Conservation (phyloP, 306 rosid genomes). For the Myrica gale region DNA sequence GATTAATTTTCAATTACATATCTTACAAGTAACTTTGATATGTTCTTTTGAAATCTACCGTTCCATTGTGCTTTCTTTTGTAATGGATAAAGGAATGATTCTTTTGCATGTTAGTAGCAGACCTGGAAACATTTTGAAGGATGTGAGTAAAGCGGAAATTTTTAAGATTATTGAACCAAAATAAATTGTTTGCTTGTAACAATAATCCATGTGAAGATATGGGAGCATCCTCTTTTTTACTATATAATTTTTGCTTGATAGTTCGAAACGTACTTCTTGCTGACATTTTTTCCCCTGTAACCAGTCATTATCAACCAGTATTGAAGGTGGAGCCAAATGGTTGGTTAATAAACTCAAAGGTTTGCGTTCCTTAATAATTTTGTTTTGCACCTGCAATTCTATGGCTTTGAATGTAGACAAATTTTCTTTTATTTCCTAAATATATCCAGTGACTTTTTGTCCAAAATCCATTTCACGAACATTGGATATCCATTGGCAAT, state of each 20-base stretch:
- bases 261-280: conserved; percentile 8
- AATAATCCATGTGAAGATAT: not conserved
- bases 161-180: not conserved
- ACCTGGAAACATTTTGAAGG: not conserved
- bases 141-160: not conserved
- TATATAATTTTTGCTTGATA: conserved; percentile 4
- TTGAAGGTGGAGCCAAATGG: conserved; percentile 84
- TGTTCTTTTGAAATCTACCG: too few species aligned
- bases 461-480: not conserved
- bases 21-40: not conserved
- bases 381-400: not conserved
- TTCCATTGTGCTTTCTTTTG: not conserved
- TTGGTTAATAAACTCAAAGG: conserved; percentile 81
- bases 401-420: not conserved
- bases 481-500: not conserved
- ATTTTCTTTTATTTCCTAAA: not conserved
- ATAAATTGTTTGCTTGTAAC: not conserved
- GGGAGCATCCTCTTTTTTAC: not conserved
- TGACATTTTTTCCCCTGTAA: conserved; percentile 32
- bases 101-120: not conserved
- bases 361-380: conserved; percentile 30
- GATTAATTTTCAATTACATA: not conserved
- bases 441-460: not conserved
- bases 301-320: conserved; percentile 65
- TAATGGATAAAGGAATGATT: not conserved